These are phyloP conservation scores for Fusarium sp. DNA, from an alignment of 2,329 filamentous ascomycete genomes.

Conservation along the genomic window DNA sequence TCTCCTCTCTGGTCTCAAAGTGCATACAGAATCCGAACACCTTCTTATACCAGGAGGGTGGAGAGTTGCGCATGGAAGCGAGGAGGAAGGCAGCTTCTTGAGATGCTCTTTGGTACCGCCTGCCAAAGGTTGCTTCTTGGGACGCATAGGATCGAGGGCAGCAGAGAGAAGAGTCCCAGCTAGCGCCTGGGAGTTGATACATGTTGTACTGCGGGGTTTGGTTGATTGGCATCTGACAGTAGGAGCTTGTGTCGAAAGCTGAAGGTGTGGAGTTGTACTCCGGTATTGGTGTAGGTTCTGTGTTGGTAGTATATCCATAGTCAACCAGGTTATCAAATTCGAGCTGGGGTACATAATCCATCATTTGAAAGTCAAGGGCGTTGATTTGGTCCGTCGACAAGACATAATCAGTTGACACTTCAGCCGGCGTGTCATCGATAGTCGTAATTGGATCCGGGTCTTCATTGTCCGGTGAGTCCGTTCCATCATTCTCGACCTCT, in stretches of 20 bases:
- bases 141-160: not conserved
- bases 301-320: not conserved
- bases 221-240: not conserved
- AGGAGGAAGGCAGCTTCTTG: slow-evolving; percentile 3
- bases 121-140: slow-evolving; percentile 11
- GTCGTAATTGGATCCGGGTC: not conserved
- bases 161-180: not conserved
- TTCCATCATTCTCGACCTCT: not conserved
- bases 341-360: not conserved
- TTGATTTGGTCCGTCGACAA: rapidly evolving
- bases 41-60: slow-evolving; percentile 4
- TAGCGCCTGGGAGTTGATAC: slow-evolving; percentile 1
- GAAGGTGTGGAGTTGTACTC: not conserved
- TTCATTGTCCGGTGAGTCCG: not conserved
- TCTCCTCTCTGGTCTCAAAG: slow-evolving; percentile 11
- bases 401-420: rapidly evolving
- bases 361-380: not conserved
- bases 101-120: slow-evolving; percentile 1
- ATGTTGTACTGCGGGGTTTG: not conserved
- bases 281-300: not conserved
- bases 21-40: slow-evolving; percentile 16
- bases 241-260: not conserved
- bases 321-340: not conserved
- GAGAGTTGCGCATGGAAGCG: slow-evolving; percentile 2
- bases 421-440: rapidly evolving